A percentile compares a stretch with the other conserved stretches of the same genome.
Conservation (phyloP, 805 yeast genomes). For the Myxozyma vanderwaltii region DNA sequence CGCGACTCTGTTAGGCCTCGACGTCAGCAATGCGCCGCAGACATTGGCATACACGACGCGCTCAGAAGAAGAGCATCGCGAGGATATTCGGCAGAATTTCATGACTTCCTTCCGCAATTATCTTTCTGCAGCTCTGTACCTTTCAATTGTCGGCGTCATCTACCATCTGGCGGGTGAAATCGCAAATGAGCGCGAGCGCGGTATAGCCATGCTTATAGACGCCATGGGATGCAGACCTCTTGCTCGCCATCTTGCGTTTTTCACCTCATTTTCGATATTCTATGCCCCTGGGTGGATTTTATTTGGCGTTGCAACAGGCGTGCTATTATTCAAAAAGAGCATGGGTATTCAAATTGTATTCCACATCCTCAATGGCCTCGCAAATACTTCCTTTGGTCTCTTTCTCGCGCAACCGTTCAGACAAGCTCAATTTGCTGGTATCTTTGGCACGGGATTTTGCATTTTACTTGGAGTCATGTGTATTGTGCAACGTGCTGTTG, state of each 20-base stretch:
- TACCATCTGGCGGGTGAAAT: constrained; percentile 43
- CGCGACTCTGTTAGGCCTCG: constrained; percentile 19
- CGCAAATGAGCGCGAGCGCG: constrained; percentile 42
- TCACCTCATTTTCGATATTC: constrained; percentile 37
- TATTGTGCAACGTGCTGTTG: constrained; percentile 36
- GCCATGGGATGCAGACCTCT: constrained; percentile 40
- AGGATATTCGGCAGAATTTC: constrained; percentile 35
- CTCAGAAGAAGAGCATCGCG: constrained; percentile 31
- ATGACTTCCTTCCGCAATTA: constrained; percentile 38
- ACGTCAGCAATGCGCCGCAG: constrained; percentile 24
- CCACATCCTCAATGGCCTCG: constrained; percentile 40
- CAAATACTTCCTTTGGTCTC: constrained; percentile 40
- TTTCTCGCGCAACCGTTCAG: constrained; percentile 39
- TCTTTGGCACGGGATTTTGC: constrained; percentile 40
- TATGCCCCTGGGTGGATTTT: constrained; percentile 42
- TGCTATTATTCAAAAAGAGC: constrained; percentile 35
- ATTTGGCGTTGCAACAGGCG: constrained; percentile 35
- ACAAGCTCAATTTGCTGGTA: constrained; percentile 41
- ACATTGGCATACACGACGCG: constrained; percentile 38
- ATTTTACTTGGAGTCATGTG: constrained; percentile 40
- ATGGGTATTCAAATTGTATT: constrained; percentile 38
- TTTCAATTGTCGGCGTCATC: constrained; percentile 43
- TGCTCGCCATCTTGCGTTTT: constrained; percentile 38
- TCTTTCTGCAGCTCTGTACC: constrained; percentile 42
- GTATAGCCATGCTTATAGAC: constrained; percentile 39